Evolutionary conservation across 2,329 filamentous ascomycete species (phyloP), one percentile per base, ranked within the genome.

Genomic region (Aphanocladium album): DNA sequence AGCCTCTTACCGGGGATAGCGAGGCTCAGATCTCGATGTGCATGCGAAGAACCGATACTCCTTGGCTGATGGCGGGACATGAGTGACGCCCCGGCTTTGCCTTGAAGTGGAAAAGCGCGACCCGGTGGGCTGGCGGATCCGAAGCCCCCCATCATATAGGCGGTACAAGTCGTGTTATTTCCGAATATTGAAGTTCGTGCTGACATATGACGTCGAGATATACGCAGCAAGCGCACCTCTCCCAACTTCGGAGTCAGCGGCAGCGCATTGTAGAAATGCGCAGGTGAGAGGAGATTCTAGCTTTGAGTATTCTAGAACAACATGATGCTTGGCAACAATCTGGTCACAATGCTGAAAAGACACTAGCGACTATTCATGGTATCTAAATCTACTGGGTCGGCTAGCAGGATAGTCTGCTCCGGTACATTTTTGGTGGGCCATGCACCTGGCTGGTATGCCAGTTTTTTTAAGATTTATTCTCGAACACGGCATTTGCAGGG

Each of bases 391-490:
- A 21, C 35, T 45, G 23, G 23, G n/a, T n/a, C n/a, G 23, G 19
- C 53, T 56, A 17, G 37, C 37, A n/a, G 21, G 25, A 7, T 33
- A 17, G 41, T 45, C 16, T 21, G 19, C 19, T 16, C n/a, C 27
- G 25, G 2, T 17, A 21, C 11, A 33, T 35, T 19, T 43, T 54
- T 37, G 17, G 41, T 56, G 41, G 54, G 30, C 12, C 14, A 25
- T 37, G 43, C 16, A 57, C 43, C 53, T 57, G 39, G 23, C 25
- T 35, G 27, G 54, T 12, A 57, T 7, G 12, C 27, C 8, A 47
- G 43, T 25, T 53, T 25, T 53, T 41, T 39, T 35, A 57, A 27
- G 39, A 57, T 45, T 55, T 55, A n/a, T 45, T 21, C 52, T 47
- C 19, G 7, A 37, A 47, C n/a, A 56, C 39, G 27, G 53, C 53